These are phyloP conservation scores for Pyrenophora tritici-repentis DNA, from an alignment of 2,329 filamentous ascomycete species.

Conservation along the genomic window DNA sequence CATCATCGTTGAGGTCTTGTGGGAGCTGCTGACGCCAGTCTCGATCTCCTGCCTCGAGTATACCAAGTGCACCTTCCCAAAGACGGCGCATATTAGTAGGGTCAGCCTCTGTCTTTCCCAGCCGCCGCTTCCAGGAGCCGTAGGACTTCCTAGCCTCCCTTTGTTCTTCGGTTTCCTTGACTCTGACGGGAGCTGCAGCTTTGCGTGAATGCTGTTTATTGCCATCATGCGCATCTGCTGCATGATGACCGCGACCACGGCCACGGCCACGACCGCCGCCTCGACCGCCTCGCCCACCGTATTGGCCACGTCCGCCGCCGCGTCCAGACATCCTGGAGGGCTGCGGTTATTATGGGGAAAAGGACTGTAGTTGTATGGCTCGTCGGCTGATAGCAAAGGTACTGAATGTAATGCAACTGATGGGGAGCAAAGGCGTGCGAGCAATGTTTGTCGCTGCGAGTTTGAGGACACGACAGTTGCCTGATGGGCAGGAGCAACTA, in stretches of 20 bases:
- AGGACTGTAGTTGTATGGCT: too few relatives aligned
- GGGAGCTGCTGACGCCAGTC: conserved; percentile 42
- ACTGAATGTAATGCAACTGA: too few relatives aligned
- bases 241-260: neutral
- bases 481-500: neutral
- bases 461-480: neutral
- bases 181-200: neutral
- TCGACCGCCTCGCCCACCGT: too few relatives aligned
- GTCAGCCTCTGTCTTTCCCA: conserved; percentile 28
- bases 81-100: conserved; percentile 23
- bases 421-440: neutral
- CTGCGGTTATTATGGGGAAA: neutral
- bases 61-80: conserved; percentile 36
- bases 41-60: conserved; percentile 35
- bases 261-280: conserved; percentile 1
- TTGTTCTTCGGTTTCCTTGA: conserved; percentile 29
- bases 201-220: neutral
- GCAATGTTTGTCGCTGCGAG: neutral
- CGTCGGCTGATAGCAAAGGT: too few relatives aligned
- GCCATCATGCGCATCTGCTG: neutral
- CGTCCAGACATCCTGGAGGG: neutral
- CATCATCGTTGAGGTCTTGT: conserved; percentile 37
- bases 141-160: conserved; percentile 29
- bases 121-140: conserved; percentile 33
- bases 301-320: neutral